These are phyloP conservation scores for Aschersonia sp. DNA, from an alignment of 2,329 filamentous ascomycete species.

Conservation along the genomic window DNA sequence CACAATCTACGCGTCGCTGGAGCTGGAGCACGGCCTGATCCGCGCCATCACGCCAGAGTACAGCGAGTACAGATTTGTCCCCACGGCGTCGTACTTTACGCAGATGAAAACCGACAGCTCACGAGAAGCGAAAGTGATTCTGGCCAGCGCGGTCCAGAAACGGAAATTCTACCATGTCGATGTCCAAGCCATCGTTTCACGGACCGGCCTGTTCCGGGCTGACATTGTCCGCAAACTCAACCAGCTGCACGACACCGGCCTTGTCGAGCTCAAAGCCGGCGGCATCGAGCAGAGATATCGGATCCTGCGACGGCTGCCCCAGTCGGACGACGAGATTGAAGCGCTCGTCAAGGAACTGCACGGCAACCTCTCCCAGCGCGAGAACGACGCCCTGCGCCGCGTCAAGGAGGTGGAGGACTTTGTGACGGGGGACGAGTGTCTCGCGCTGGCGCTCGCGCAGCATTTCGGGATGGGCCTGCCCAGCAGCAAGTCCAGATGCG, in stretches of 20 bases:
- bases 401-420: conserved; percentile 35
- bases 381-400: conserved; percentile 27
- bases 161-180: background rate
- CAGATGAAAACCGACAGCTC: conserved; percentile 21
- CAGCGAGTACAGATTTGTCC: conserved; percentile 35
- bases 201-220: conserved; percentile 19
- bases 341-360: conserved; percentile 31
- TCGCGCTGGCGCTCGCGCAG: conserved; percentile 33
- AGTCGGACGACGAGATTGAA: conserved; percentile 23
- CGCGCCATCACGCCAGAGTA: conserved; percentile 43
- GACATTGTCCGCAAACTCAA: conserved; percentile 41
- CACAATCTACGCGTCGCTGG: conserved; percentile 44
- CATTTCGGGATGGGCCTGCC: conserved; percentile 37
- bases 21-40: conserved; percentile 41
- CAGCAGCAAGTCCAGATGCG: background rate
- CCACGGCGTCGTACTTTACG: conserved; percentile 15
- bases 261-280: conserved; percentile 34
- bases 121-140: conserved; percentile 28
- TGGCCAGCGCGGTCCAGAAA: conserved; percentile 19
- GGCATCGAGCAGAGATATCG: conserved; percentile 40
- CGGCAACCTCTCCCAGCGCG: conserved; percentile 7
- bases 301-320: conserved; percentile 30
- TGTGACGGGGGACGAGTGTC: conserved; percentile 35
- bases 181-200: background rate
- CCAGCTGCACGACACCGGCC: conserved; percentile 31